Conservation (phyloP, 805 yeast genomes). For the Kluyveromyces dobzhanskii region DNA sequence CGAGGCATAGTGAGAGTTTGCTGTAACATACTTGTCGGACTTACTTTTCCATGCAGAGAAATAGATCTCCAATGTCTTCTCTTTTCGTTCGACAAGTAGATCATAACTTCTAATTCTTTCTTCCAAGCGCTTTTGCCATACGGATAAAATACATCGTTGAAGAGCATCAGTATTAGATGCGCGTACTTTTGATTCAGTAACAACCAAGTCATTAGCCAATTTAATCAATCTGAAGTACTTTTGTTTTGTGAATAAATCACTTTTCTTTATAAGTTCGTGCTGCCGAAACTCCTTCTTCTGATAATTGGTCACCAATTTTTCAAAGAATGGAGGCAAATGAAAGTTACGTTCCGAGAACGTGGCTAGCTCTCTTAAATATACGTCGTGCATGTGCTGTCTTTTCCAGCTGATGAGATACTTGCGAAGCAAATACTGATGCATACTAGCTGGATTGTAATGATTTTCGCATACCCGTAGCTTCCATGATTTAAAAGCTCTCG, state of each 20-base stretch:
- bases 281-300: not conserved
- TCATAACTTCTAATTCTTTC: conserved; percentile 3
- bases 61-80: conserved; percentile 1
- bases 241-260: not conserved
- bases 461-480: conserved; percentile 2
- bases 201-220: not conserved
- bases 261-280: not conserved
- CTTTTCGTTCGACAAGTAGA: not conserved
- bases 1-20: conserved; percentile 1
- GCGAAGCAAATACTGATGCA: not conserved
- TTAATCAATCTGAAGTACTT: not conserved
- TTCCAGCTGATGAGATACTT: not conserved
- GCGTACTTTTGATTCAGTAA: not conserved
- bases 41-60: conserved; percentile 7
- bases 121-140: conserved; percentile 18
- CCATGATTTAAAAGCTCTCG: not conserved
- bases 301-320: not conserved
- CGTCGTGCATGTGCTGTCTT: not conserved
- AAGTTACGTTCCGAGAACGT: conserved; percentile 1
- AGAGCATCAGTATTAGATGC: conserved; percentile 5
- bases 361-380: not conserved
- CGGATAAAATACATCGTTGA: conserved; percentile 8
- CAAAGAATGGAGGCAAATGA: not conserved
- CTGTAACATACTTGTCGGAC: not conserved
- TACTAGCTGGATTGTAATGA: conserved; percentile 1